Evolutionary conservation across 2,329 filamentous ascomycete species (phyloP), one percentile per base, ranked within the genome.

Genomic region (Coleophoma crateriformis): DNA sequence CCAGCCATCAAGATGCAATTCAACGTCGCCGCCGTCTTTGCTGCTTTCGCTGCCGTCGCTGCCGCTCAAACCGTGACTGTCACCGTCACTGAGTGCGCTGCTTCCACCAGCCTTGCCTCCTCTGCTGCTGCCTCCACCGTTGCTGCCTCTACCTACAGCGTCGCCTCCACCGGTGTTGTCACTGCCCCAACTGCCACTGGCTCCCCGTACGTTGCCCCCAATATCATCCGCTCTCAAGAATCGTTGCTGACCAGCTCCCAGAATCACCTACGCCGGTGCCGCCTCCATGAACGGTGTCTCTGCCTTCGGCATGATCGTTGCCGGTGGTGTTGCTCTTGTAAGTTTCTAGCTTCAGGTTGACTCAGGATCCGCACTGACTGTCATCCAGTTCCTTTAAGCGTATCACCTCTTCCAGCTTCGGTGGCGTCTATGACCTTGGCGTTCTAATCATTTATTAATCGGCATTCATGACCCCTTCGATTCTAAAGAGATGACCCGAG

Each of bases 1-100:
- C 46, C 53, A 61, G 59, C 56, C 54, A 33, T 60, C 61, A 66
- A 65, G 44, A 66, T 66, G 63, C 61, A 64, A 53, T 66, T 65
- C 63, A 61, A 57, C 54, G 46, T 55, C 51, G 43, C 58, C 53
- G 54, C 58, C 46, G 34, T 49, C 45, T 41, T 63, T 43, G 61
- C 61, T 56, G 55, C 57, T 51, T 54, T 63, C 55, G 62, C 62
- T 38, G 47, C 62, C 49, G 54, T 53, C 45, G 61, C 51, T 32
- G 41, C 52, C 20, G 33, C 39, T 34, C 48, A 19, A n/a, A 20
- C 42, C 19, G 41, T 44, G 33, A 48, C 50, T 40, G 48, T 44
- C 20, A 46, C 49, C n/a, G 49, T 34, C 41, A 47, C 42, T 45
- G 32, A 35, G 27, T 37, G 49, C 38, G 38, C 20, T 13, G 11